Percentiles rank a stretch among this genome's conserved stretches.
These are phyloP conservation scores for Collybiopsis confluens DNA, from an alignment of 768 basidiomycete species.

Conservation along the genomic window DNA sequence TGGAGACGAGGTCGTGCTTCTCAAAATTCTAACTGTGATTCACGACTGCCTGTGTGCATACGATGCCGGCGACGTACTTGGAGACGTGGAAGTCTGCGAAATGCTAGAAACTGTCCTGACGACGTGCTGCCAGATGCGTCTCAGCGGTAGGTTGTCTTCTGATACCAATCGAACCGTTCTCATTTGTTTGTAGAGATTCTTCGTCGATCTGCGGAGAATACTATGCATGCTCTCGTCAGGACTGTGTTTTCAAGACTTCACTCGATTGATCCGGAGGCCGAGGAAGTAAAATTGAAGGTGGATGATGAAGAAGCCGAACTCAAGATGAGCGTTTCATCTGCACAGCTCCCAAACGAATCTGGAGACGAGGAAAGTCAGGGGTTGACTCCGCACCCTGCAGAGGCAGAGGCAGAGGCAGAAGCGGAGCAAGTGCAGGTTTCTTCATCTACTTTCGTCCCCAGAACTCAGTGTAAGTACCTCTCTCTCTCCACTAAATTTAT, in stretches of 20 bases:
- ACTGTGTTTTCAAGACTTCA: slow-evolving; percentile 77
- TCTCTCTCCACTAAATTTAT: slow-evolving; percentile 8
- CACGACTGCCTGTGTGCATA: slow-evolving; percentile 72
- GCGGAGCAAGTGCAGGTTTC: slow-evolving; percentile 8
- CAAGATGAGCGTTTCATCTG: slow-evolving; percentile 52
- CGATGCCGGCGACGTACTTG: slow-evolving; percentile 64
- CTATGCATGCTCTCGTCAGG: slow-evolving; percentile 85
- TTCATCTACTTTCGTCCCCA: slow-evolving; percentile 21
- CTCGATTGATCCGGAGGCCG: slow-evolving; percentile 54
- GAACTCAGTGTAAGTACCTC: slow-evolving; percentile 37
- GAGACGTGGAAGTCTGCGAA: slow-evolving; percentile 94
- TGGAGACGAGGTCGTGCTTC: slow-evolving; percentile 93
- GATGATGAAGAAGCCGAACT: slow-evolving; percentile 54
- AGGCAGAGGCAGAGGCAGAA: slow-evolving; percentile 7
- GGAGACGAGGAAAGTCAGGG: slow-evolving; percentile 16
- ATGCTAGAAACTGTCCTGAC: slow-evolving; percentile 97
- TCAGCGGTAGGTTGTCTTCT: slow-evolving; percentile 72
- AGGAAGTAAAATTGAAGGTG: slow-evolving; percentile 62
- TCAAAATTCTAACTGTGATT: slow-evolving; percentile 88
- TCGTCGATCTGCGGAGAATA: slow-evolving; percentile 81
- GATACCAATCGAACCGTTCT: slow-evolving; percentile 6
- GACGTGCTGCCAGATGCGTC: slow-evolving; percentile 93
- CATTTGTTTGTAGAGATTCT: slow-evolving; percentile 60
- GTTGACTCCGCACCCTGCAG: slow-evolving; percentile 10
- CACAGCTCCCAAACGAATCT: slow-evolving; percentile 19